Evolutionary conservation across 768 basidiomycete species (phyloP).

Genomic region (Tylopilus sp.): DNA sequence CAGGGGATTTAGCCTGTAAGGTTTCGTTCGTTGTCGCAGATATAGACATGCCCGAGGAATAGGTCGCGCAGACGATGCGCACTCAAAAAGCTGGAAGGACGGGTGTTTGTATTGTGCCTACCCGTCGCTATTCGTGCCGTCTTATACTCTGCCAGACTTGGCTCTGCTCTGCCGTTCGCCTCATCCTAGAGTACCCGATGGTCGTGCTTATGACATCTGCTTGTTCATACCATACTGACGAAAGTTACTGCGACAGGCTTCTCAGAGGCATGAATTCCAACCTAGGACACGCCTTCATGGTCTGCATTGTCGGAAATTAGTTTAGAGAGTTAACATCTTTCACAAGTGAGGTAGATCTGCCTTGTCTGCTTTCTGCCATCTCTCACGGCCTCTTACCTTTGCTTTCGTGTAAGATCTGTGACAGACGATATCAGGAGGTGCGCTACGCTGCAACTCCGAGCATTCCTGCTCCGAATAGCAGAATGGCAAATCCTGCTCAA

Average conservation of each 20-base stretch:
- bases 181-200: neutral
- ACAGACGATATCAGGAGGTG: neutral
- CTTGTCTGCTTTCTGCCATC: slow-evolving; percentile 1
- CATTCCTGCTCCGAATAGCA: slow-evolving; percentile 12
- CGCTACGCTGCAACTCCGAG: neutral
- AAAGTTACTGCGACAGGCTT: neutral
- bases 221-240: neutral
- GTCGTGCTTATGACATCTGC: neutral
- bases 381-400: slow-evolving; percentile 9
- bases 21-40: slow-evolving; percentile 1
- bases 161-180: neutral
- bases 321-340: neutral
- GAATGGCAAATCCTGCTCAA: slow-evolving; percentile 24
- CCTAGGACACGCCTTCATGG: neutral
- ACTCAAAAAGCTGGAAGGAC: slow-evolving; percentile 4
- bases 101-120: neutral
- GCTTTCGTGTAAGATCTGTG: neutral
- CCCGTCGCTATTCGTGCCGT: slow-evolving; percentile 5
- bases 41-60: slow-evolving; percentile 11
- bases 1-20: neutral
- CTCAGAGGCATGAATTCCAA: neutral
- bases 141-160: slow-evolving; percentile 20
- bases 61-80: neutral
- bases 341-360: slow-evolving; percentile 18
- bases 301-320: slow-evolving; percentile 9